A percentile compares a stretch with the other conserved stretches of the same genome.
These are phyloP conservation scores for Rhodotorula kratochvilovae DNA, from an alignment of 768 basidiomycete genomes.

Conservation along the genomic window DNA sequence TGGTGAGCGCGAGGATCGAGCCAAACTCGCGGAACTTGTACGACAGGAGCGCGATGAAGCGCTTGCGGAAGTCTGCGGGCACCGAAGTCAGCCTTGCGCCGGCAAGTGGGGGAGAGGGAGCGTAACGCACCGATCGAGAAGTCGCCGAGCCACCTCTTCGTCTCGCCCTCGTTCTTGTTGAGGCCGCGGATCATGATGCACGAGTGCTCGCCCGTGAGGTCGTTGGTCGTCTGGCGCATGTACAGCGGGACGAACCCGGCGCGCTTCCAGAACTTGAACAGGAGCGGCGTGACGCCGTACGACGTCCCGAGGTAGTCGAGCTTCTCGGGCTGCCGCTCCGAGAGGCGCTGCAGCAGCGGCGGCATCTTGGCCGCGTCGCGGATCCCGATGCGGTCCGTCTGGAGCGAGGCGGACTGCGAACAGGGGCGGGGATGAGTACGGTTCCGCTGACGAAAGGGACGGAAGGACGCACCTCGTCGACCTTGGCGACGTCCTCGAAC, in stretches of 20 bases:
- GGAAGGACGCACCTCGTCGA: constrained; percentile 7
- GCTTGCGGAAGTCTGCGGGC: constrained; percentile 73
- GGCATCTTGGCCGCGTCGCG: constrained; percentile 77
- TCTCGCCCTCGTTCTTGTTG: constrained; percentile 56
- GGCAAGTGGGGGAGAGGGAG: background rate
- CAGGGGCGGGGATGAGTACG: background rate
- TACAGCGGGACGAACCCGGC: constrained; percentile 87
- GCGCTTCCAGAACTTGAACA: constrained; percentile 94
- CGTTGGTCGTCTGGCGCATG: constrained; percentile 85
- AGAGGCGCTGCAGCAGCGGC: constrained; percentile 80
- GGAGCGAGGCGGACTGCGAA: constrained; percentile 52
- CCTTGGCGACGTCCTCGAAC: constrained; percentile 57
- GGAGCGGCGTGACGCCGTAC: constrained; percentile 81
- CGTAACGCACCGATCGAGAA: constrained; percentile 57
- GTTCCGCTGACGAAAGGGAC: background rate
- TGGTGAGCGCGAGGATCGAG: constrained; percentile 75
- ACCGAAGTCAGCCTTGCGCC: background rate
- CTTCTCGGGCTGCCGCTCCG: constrained; percentile 80
- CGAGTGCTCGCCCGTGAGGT: constrained; percentile 92
- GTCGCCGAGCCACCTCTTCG: constrained; percentile 77
- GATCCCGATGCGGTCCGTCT: constrained; percentile 69
- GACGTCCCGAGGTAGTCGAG: constrained; percentile 95
- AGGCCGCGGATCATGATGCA: constrained; percentile 90
- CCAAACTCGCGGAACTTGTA: constrained; percentile 94
- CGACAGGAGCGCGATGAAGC: constrained; percentile 82